Evolutionary conservation across 306 rosid genomes (phyloP), one percentile per base, ranked within the genome.

Genomic region (Castanospermum australe): DNA sequence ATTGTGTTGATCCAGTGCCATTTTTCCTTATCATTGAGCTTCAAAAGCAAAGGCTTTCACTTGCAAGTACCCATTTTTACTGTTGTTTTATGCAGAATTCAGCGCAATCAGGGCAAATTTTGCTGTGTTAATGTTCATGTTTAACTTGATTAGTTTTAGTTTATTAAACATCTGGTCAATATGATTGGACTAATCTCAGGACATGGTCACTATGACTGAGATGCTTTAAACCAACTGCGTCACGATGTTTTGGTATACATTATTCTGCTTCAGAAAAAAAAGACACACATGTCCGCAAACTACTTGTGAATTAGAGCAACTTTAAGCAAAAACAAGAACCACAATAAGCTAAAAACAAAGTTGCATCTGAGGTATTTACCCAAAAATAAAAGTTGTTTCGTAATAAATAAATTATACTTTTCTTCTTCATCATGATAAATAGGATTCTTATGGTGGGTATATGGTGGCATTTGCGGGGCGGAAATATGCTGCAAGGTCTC

Each of bases 401-500:
- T 21, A 10, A 21, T n/a, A 9, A n/a, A 61, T 55, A 38, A 22
- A 0, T 17, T 35, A 4, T 10, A 30, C 2, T 33, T 66, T 47
- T 67, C 42, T 51, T 48, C 6, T 25, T 35, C 51, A 30, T 59
- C 32, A 22, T 60, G 39, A 13, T 56, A 21, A 47, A 30, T 74
- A 91, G 96, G 96, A 89, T 73, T 10, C 47, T 5, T 78, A 83
- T 71, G 96, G 96, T 30, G 96, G 93, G 22, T 88, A 82, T 68
- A 89, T 91, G 91, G 96, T 91, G 86, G 96, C 89, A 64, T 91
- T 91, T 80, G 89, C 89, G 1, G 96, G 96, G 17, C 41, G 85
- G 68, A 91, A 89, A 48, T 89, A 91, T 47, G 96, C 91, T 25
- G 96, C 96, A 63, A 84, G 89, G 12, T 91, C 96, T 78, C 78